A percentile compares a stretch with the other conserved stretches of the same genome.
Evolutionary conservation across 2,329 filamentous ascomycete genomes (phyloP).

Genomic region (Zymoseptoria brevis): DNA sequence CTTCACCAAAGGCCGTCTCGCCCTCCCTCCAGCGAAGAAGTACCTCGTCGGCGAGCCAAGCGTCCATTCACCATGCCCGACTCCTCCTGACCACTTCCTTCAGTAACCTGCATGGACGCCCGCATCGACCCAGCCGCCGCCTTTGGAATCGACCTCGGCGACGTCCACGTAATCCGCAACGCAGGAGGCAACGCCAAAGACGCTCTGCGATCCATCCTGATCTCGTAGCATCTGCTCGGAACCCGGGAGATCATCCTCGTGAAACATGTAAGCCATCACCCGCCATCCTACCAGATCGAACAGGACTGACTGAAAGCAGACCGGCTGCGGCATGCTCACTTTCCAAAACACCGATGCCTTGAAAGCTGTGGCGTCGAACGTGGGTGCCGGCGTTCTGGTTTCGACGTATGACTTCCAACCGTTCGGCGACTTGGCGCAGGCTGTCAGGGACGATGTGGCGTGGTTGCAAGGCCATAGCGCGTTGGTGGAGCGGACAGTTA

Average conservation of each 20-base stretch:
- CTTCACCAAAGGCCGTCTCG: constrained; percentile 60
- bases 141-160: constrained; percentile 63
- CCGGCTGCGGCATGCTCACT: constrained; percentile 64
- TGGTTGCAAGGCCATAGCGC: constrained; percentile 53
- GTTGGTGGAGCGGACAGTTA: constrained; percentile 52
- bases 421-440: constrained; percentile 56
- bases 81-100: background rate
- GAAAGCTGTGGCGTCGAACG: constrained; percentile 49
- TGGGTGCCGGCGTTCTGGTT: constrained; percentile 17
- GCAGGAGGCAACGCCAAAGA: constrained; percentile 48
- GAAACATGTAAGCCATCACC: constrained; percentile 41
- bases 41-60: constrained; percentile 51
- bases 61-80: background rate
- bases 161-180: constrained; percentile 69
- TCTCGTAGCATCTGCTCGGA: constrained; percentile 70
- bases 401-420: constrained; percentile 50
- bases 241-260: constrained; percentile 67
- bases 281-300: background rate
- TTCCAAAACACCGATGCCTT: constrained; percentile 54
- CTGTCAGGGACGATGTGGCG: constrained; percentile 58
- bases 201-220: constrained; percentile 64
- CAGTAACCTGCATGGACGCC: constrained; percentile 76
- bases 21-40: constrained; percentile 61
- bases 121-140: constrained; percentile 59
- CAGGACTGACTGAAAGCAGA: constrained; percentile 35